Percentiles rank a stretch among this genome's conserved stretches.
Evolutionary conservation across 2,329 filamentous ascomycete genomes (phyloP).

Genomic region (Reticulascus tulasneorum): DNA sequence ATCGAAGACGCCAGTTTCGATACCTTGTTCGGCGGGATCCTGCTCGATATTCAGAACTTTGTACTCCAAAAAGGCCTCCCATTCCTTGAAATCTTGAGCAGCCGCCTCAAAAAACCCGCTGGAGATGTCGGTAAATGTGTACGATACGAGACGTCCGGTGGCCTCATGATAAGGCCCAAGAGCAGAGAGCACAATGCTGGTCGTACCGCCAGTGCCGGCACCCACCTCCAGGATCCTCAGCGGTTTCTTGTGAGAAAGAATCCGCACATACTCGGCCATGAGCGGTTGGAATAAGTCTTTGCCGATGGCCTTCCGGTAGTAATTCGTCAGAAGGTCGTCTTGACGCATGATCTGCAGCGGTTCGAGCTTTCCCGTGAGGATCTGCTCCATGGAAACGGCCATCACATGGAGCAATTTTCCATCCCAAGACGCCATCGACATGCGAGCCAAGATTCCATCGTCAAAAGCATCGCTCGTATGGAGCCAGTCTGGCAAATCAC

Average conservation of each 20-base stretch:
- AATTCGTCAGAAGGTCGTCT: constrained; percentile 1
- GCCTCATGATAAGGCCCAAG: too few species aligned
- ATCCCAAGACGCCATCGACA: too few species aligned
- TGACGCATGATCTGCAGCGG: constrained; percentile 4
- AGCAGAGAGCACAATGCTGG: constrained; percentile 17
- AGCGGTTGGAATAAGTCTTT: neutral
- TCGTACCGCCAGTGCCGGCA: constrained; percentile 26
- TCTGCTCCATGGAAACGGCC: neutral
- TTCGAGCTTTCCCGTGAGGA: constrained; percentile 2
- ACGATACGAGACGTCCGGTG: constrained; percentile 3
- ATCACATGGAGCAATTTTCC: too few species aligned
- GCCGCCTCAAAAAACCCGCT: constrained; percentile 16
- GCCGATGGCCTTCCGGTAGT: constrained; percentile 1
- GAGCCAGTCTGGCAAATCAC: too few species aligned
- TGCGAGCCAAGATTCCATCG: too few species aligned
- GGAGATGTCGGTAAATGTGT: constrained; percentile 20
- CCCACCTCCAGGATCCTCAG: constrained; percentile 30
- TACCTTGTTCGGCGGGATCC: constrained; percentile 20
- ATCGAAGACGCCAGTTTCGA: constrained; percentile 18
- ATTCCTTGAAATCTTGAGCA: too few species aligned
- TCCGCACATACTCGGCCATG: constrained; percentile 1
- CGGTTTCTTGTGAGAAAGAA: constrained; percentile 23
- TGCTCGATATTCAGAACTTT: constrained; percentile 28
- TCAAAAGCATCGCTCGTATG: too few species aligned
- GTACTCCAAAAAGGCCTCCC: too few species aligned